Base-by-base conservation (phyloP, 2,329 filamentous ascomycete species). In the Stagonosporopsis tanaceti region DNA sequence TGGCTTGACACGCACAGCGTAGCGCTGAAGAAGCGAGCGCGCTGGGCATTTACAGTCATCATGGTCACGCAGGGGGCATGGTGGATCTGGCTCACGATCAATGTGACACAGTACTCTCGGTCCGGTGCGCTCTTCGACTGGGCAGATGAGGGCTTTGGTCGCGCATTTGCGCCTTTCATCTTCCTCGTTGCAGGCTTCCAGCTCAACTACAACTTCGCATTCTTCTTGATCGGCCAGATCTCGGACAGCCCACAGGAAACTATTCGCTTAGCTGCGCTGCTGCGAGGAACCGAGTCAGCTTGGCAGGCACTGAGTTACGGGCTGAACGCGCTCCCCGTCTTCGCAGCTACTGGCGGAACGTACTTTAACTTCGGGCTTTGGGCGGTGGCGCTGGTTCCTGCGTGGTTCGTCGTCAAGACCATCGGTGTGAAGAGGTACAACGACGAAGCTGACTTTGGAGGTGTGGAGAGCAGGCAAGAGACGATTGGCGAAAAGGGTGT, bases 251-350 rank as follows among this genome's bases (percentile, higher is more conserved):
- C 89, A 37, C 80, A 82, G 35, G 86, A 91, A 62, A 82, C 90
- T 1, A 82, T 91, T 30, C 83, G 88, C 1, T 86, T 87, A 63
- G 83, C 88, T 0, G 87, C 86, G 1, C 75, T 91, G 12, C 78
- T 91, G 2, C 81, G 88, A 47, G 89, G 86, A 1, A 89, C 87
- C 0, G 88, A 91, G 73, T 90, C 87, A 1, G 89, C 87, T 0
- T 87, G 86, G 75, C 89, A 91, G 70, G 88, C 88, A 14, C 77
- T 91, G n/a, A 88, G 86, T 66, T 91, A 91, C 54, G 89, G 88
- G 0, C 69, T 90, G 1, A 84, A 83, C 15, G 87, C 86, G 2
- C 64, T 89, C 9, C 73, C 78, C 0, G 74, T 89, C 14, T 86
- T 91, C 69, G 87, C 83, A 2, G 77, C 85, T 35, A 80, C 89